Conservation (phyloP, 2,329 filamentous ascomycete genomes). For the Pseudogymnoascus sp. region DNA sequence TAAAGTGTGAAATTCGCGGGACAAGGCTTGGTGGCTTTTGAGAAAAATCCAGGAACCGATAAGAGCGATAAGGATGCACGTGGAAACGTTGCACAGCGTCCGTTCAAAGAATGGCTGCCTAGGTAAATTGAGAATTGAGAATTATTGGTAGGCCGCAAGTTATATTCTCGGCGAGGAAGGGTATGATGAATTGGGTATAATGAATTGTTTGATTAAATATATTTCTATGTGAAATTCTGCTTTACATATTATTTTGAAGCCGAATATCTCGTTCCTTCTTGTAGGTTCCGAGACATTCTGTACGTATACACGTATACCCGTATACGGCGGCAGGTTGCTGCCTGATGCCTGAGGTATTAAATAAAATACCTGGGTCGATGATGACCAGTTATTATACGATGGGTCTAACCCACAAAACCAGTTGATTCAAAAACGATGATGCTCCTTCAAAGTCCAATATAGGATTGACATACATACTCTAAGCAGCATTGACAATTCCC, state of each 20-base stretch:
- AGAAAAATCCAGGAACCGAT: conserved; percentile 8
- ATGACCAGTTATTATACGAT: neutral
- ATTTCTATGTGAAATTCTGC: neutral
- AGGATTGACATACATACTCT: neutral
- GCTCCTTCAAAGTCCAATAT: neutral
- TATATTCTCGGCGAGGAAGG: neutral
- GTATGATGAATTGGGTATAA: conserved; percentile 7
- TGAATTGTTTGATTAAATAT: neutral
- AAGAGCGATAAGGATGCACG: conserved; percentile 5
- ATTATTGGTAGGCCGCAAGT: neutral
- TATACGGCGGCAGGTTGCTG: neutral
- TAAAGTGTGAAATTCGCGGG: conserved; percentile 2
- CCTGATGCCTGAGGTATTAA: neutral
- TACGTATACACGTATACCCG: neutral
- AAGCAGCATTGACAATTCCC: neutral
- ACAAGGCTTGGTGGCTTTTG: conserved; percentile 6
- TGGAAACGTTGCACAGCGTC: neutral
- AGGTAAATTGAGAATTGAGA: neutral
- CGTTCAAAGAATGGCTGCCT: neutral
- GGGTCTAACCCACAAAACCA: neutral
- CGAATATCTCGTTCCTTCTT: conserved; percentile 1
- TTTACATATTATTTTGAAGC: neutral
- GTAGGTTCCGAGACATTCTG: conserved; percentile 5
- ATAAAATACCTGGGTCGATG: neutral
- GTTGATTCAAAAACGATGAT: neutral